Evolutionary conservation across 495 filamentous ascomycete genomes (phyloP).

Genomic region (Penicillium tannophilum): DNA sequence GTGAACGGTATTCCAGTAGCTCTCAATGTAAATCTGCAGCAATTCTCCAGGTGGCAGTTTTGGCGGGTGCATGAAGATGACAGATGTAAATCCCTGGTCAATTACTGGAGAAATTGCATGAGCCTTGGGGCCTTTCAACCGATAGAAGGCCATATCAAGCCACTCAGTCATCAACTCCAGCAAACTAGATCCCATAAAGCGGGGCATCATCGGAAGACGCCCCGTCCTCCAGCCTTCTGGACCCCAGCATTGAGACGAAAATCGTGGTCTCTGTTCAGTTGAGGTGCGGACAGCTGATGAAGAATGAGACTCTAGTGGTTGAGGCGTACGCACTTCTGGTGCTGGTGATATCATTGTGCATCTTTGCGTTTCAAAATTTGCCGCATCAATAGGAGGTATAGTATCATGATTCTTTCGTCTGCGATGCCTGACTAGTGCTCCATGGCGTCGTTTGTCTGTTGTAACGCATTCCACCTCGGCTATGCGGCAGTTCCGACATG

Average conservation of each 20-base stretch:
- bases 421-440: conserved; percentile 7
- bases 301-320: background rate
- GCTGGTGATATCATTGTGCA: background rate
- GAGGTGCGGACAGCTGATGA: background rate
- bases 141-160: conserved; percentile 20
- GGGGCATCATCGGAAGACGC: conserved; percentile 17
- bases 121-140: conserved; percentile 4
- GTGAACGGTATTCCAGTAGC: conserved; percentile 1
- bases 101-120: conserved; percentile 13
- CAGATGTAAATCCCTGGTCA: background rate
- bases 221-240: conserved; percentile 19
- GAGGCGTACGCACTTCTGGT: too few relatives aligned
- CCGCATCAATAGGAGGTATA: background rate
- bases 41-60: background rate
- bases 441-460: conserved; percentile 19
- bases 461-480: conserved; percentile 18
- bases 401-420: conserved; percentile 6
- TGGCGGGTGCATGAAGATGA: background rate
- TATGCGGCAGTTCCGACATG: conserved; percentile 15
- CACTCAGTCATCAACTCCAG: conserved; percentile 19
- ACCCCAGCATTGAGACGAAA: conserved; percentile 19
- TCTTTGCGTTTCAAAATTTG: background rate
- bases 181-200: conserved; percentile 13
- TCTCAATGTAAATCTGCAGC: background rate
- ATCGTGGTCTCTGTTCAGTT: conserved; percentile 9